Evolutionary conservation across 2,329 filamentous ascomycete genomes (phyloP).

Genomic region (Monosporascus sp.): DNA sequence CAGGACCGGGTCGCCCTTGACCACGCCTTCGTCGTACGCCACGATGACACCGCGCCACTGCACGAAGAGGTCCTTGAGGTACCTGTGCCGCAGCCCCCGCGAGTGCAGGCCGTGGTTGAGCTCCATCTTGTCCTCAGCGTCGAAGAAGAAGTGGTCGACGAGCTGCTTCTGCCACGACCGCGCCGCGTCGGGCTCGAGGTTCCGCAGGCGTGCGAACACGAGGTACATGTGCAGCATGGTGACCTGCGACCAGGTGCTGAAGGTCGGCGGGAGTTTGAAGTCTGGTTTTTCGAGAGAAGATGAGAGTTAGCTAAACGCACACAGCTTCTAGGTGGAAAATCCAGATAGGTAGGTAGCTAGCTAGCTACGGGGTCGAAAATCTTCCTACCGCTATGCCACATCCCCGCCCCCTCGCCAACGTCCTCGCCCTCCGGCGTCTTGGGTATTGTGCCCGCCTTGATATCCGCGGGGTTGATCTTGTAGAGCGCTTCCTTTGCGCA

Average conservation of each 20-base stretch:
- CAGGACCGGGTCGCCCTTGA: slow-evolving; percentile 71
- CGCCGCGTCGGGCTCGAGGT: slow-evolving; percentile 65
- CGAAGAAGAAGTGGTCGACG: slow-evolving; percentile 91
- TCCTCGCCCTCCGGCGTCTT: slow-evolving; percentile 77
- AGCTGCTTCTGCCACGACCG: slow-evolving; percentile 83
- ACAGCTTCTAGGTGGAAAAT: not conserved
- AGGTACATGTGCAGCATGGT: slow-evolving; percentile 97
- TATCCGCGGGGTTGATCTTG: slow-evolving; percentile 61
- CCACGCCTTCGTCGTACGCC: slow-evolving; percentile 78
- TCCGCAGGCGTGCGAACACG: slow-evolving; percentile 75
- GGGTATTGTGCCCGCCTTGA: slow-evolving; percentile 62
- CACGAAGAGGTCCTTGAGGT: slow-evolving; percentile 83
- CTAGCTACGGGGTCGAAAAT: not conserved
- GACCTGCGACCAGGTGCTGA: slow-evolving; percentile 93
- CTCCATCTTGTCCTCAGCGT: slow-evolving; percentile 79
- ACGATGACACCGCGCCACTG: slow-evolving; percentile 87
- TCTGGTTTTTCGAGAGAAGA: slow-evolving; percentile 42
- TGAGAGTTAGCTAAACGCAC: slow-evolving; percentile 1
- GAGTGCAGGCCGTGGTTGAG: slow-evolving; percentile 67
- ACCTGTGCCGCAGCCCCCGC: slow-evolving; percentile 55
- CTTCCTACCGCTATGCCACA: slow-evolving; percentile 75
- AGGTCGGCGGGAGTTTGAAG: slow-evolving; percentile 76
- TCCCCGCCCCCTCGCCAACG: slow-evolving; percentile 66
- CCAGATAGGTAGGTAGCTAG: not conserved
- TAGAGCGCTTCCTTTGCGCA: slow-evolving; percentile 74